Conservation (phyloP, 371 early-diverging fungal species). For the Chytridium lagenaria region DNA sequence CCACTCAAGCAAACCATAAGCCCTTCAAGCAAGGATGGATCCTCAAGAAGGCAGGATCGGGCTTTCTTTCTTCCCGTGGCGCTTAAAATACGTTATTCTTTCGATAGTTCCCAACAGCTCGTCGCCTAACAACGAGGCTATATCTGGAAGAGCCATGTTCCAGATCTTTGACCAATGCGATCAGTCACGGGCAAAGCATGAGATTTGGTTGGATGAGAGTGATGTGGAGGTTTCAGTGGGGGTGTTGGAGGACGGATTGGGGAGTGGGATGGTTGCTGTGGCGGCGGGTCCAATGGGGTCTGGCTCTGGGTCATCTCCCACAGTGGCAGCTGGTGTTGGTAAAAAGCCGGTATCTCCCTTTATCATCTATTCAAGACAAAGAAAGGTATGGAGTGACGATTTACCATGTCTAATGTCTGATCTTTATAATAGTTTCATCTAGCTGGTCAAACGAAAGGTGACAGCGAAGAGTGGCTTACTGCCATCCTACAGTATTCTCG, state of each 20-base stretch:
- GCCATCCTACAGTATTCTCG: conserved; percentile 20
- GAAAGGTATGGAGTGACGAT: conserved; percentile 40
- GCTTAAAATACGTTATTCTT: conserved; percentile 52
- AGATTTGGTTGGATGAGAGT: conserved; percentile 40
- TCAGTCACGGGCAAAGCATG: conserved; percentile 52
- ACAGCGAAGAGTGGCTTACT: conserved; percentile 54
- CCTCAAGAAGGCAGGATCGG: conserved; percentile 50
- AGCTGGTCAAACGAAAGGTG: conserved; percentile 49
- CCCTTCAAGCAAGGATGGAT: conserved; percentile 58
- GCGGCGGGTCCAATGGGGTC: background rate
- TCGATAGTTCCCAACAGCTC: background rate
- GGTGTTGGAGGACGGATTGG: conserved; percentile 10
- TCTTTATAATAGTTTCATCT: conserved; percentile 49
- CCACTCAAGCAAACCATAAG: background rate
- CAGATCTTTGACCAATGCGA: conserved; percentile 51
- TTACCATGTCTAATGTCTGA: background rate
- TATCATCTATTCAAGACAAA: conserved; percentile 37
- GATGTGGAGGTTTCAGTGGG: conserved; percentile 32
- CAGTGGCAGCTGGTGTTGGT: conserved; percentile 18
- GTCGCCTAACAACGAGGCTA: background rate
- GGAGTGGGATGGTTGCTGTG: background rate
- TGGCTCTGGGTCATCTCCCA: background rate
- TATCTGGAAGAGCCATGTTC: conserved; percentile 19
- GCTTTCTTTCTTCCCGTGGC: conserved; percentile 53
- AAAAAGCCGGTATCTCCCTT: conserved; percentile 45